Conservation (phyloP, 352 stramenopile species). For the Globisporangium barbulae region DNA sequence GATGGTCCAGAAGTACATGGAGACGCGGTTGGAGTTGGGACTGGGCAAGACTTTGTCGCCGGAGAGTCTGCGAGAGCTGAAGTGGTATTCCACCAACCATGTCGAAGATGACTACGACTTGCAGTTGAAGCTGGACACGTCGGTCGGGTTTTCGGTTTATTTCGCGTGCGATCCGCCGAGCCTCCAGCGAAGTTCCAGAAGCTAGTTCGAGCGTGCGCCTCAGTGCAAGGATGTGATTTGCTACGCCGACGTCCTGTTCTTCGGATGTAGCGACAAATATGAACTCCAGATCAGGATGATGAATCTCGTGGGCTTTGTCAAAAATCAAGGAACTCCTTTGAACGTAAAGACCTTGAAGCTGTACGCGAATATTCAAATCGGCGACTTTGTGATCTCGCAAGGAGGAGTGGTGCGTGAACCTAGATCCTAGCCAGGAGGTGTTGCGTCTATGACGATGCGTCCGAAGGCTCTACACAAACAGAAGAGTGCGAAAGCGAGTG, state of each 20-base stretch:
- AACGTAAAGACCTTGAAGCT: background rate
- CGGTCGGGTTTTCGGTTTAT: too few species aligned
- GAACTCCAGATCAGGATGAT: background rate
- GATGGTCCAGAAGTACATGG: background rate
- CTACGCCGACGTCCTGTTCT: background rate
- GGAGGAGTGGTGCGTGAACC: background rate
- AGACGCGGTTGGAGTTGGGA: background rate
- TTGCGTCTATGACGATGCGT: too few species aligned
- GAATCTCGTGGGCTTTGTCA: background rate
- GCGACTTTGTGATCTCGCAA: background rate
- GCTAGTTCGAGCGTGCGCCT: background rate
- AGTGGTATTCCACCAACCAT: too few species aligned
- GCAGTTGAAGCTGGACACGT: too few species aligned
- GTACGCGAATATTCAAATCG: background rate
- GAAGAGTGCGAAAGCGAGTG: too few species aligned
- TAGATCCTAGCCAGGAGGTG: background rate
- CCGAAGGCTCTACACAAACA: too few species aligned
- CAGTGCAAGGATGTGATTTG: background rate
- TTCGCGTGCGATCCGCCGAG: too few species aligned
- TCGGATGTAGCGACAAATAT: background rate
- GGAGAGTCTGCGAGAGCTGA: too few species aligned
- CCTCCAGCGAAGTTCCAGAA: background rate
- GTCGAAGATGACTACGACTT: too few species aligned
- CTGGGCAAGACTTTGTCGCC: too few species aligned
- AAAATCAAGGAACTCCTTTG: background rate